A percentile compares a stretch with the other conserved stretches of the same genome.
phyloP scores from a whole-genome alignment of 148 eudicot genomes.

The Tetragonia tetragonoides region DNA sequence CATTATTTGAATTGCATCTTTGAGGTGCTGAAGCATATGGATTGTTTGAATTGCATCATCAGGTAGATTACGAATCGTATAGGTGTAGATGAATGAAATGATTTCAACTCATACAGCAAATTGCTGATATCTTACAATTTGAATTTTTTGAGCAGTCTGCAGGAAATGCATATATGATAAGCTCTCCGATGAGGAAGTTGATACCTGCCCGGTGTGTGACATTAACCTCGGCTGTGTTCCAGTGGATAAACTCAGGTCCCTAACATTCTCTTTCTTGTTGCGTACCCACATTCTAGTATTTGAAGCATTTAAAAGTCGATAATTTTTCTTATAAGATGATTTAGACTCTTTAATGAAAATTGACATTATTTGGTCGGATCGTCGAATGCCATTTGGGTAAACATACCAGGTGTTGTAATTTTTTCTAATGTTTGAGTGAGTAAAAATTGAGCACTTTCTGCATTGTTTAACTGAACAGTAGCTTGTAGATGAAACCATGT shows the following conservation, averaged over 20 bases:
- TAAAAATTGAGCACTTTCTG: not conserved
- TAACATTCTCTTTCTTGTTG: constrained; percentile 9
- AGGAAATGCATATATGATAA: constrained; percentile 79
- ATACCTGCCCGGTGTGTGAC: constrained; percentile 80
- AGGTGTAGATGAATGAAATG: not conserved
- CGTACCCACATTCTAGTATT: constrained; percentile 12
- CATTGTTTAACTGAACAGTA: not conserved
- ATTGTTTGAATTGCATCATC: not conserved
- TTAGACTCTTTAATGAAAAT: not conserved
- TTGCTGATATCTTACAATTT: constrained; percentile 13
- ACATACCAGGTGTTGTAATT: too few relatives aligned
- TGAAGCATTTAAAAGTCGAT: constrained; percentile 4
- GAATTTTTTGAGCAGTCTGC: constrained; percentile 54
- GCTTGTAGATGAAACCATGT: too few relatives aligned
- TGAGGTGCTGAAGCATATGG: not conserved
- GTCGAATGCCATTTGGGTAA: not conserved
- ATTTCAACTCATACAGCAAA: not conserved
- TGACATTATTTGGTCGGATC: not conserved
- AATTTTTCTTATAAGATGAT: not conserved
- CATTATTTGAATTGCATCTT: not conserved
- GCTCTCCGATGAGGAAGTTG: constrained; percentile 73
- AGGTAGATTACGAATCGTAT: not conserved
- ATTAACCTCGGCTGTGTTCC: constrained; percentile 71
- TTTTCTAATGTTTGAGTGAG: too few relatives aligned
- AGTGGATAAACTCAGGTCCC: constrained; percentile 80